Evolutionary conservation across 2,329 filamentous ascomycete genomes (phyloP).

Genomic region (Colletotrichum acutatum): DNA sequence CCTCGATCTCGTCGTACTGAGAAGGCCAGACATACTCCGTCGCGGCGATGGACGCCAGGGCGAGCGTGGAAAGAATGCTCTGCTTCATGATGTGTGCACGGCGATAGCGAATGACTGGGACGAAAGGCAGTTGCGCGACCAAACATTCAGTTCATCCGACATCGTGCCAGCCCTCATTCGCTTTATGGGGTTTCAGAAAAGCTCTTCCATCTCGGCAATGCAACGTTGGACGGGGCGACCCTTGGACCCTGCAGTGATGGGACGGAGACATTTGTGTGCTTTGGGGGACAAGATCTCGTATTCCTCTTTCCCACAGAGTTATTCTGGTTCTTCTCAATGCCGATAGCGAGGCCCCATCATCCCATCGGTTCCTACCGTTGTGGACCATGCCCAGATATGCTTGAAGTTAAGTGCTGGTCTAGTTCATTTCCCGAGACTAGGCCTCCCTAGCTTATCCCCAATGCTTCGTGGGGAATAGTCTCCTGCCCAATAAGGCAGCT

Average conservation of each 20-base stretch:
- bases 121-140: conserved; percentile 11
- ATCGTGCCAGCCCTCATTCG: not conserved
- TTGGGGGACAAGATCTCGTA: conserved; percentile 10
- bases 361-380: conserved; percentile 7
- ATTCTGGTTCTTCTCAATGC: not conserved
- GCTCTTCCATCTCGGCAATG: not conserved
- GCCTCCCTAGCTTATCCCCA: conserved; percentile 19
- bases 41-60: conserved; percentile 12
- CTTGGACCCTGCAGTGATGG: conserved; percentile 17
- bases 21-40: conserved; percentile 32
- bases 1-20: conserved; percentile 34
- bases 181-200: not conserved
- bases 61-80: conserved; percentile 12
- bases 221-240: conserved; percentile 22
- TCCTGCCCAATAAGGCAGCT: conserved; percentile 29
- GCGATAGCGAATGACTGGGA: not conserved
- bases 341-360: not conserved
- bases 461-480: not conserved
- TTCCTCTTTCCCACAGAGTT: conserved; percentile 5
- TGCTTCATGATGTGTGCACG: conserved; percentile 17
- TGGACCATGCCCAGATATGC: conserved; percentile 22
- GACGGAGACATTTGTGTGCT: not conserved
- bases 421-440: conserved; percentile 25
- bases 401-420: conserved; percentile 11
- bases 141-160: not conserved